These are phyloP conservation scores for Fusarium pininemorale DNA, from an alignment of 2,329 filamentous ascomycete genomes.

Conservation along the genomic window DNA sequence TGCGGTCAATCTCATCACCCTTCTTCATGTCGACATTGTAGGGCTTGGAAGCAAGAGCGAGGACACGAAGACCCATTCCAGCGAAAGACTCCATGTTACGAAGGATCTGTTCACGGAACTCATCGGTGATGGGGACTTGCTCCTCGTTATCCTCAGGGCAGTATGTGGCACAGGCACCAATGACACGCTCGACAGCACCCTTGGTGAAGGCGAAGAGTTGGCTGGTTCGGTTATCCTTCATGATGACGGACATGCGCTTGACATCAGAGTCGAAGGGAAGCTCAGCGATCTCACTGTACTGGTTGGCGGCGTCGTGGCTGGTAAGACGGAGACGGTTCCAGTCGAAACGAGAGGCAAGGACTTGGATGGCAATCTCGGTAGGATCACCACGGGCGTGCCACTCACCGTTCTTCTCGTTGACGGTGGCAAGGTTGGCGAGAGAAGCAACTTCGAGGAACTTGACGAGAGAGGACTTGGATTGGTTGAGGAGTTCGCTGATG, in stretches of 20 bases:
- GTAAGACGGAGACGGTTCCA: slow-evolving; percentile 64
- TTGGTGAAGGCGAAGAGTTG: slow-evolving; percentile 60
- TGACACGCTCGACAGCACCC: slow-evolving; percentile 73
- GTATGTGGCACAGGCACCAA: slow-evolving; percentile 66
- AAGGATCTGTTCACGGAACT: slow-evolving; percentile 64
- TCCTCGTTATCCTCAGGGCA: slow-evolving; percentile 50
- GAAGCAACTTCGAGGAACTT: slow-evolving; percentile 68
- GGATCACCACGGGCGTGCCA: slow-evolving; percentile 72
- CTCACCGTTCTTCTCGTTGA: slow-evolving; percentile 54
- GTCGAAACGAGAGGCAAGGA: slow-evolving; percentile 73
- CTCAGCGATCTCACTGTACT: slow-evolving; percentile 68
- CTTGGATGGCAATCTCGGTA: slow-evolving; percentile 78
- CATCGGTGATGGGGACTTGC: slow-evolving; percentile 56
- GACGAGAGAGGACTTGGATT: slow-evolving; percentile 54
- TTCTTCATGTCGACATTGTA: slow-evolving; percentile 50
- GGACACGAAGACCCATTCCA: slow-evolving; percentile 70
- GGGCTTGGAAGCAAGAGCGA: slow-evolving; percentile 66
- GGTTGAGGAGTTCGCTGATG: slow-evolving; percentile 49
- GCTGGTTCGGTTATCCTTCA: slow-evolving; percentile 52
- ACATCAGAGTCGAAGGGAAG: slow-evolving; percentile 77
- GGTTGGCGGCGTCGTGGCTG: slow-evolving; percentile 53
- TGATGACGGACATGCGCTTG: slow-evolving; percentile 79
- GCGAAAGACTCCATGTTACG: slow-evolving; percentile 72
- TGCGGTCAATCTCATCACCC: slow-evolving; percentile 58
- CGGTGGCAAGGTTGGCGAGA: slow-evolving; percentile 63